Evolutionary conservation across 768 basidiomycete species (phyloP), one percentile per base, ranked within the genome.

Genomic region (Boletellus ananas): DNA sequence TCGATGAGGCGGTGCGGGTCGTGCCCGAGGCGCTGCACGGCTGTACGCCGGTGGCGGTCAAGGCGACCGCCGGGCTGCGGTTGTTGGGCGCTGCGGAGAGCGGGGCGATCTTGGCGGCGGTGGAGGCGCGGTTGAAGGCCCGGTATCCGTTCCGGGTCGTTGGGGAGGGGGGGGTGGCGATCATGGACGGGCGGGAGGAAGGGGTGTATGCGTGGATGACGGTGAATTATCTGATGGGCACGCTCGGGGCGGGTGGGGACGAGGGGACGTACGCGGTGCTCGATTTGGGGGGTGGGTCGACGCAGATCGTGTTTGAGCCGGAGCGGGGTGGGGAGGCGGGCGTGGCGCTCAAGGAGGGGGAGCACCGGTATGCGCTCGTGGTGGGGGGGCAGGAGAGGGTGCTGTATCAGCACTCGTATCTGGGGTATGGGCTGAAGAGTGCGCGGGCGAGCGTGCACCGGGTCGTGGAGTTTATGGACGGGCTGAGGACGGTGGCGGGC

Each of bases 121-220:
- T 97, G 37, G 74, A 80, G 61, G 57, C 63, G 33, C 72, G 84
- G 49, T 56, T 96, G 50, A 71, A 72, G 54, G 61, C 61, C 3
- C 71, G 68, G 50, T 95, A 85, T 58, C 84, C 85, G 10, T 98
- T 97, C 71, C 72, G 66, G 23, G 54, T 87, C 34, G 72, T 75
- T n/a, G 69, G 77, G 21, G 71, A 74, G 54, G 82, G 83, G 43
- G 82, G 80, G 2, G 92, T 95, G 31, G 80, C 78, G 36, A 84
- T 97, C 54, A 94, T 97, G 94, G 94, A 96, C 56, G 94, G 94
- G 7, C 79, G 84, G 57, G 94, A 98, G 64, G 95, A 97, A 69
- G 95, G 92, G 29, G 91, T 97, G n/a, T 98, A 90, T 65, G 93
- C 95, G 25, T 98, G 95, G 94, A 92, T 97, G 57, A 96, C 95